Percentiles rank a stretch among this genome's conserved stretches.
Conservation (phyloP, 225 moss, liverwort and hornwort species). For the Bryoerythrophyllum caledonicum region DNA sequence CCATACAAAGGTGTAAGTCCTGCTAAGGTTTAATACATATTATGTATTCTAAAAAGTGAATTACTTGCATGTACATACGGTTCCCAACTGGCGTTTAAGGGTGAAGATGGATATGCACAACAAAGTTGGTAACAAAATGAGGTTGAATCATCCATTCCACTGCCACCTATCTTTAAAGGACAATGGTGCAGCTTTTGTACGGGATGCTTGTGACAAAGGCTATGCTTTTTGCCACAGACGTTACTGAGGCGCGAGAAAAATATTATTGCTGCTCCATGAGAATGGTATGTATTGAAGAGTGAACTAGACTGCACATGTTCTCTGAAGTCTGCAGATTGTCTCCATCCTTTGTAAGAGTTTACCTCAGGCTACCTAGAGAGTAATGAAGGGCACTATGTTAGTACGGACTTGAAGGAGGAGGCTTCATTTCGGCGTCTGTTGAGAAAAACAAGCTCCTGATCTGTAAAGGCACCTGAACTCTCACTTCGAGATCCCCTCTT, state of each 20-base stretch:
- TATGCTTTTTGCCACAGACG: neutral
- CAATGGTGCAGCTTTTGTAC: neutral
- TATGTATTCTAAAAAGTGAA: too few species aligned
- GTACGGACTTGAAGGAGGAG: neutral
- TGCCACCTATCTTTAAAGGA: neutral
- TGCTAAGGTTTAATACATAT: too few species aligned
- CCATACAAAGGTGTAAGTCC: too few species aligned
- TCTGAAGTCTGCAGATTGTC: neutral
- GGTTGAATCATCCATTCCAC: neutral
- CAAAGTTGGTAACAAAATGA: too few species aligned
- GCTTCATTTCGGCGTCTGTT: neutral
- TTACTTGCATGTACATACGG: too few species aligned
- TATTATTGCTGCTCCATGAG: constrained; percentile 13
- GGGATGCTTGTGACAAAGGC: neutral
- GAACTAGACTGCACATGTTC: constrained; percentile 11
- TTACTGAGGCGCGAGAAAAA: neutral
- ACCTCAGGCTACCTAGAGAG: too few species aligned
- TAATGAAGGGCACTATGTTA: neutral
- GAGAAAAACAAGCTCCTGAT: neutral
- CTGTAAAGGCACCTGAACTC: too few species aligned
- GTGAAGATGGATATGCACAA: too few species aligned
- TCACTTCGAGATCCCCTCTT: too few species aligned
- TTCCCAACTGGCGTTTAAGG: too few species aligned
- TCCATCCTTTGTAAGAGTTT: neutral
- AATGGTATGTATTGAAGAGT: neutral